A percentile compares a stretch with the other conserved stretches of the same genome.
Conservation (phyloP, 371 early-diverging fungal genomes). For the Mortierella sp. region DNA sequence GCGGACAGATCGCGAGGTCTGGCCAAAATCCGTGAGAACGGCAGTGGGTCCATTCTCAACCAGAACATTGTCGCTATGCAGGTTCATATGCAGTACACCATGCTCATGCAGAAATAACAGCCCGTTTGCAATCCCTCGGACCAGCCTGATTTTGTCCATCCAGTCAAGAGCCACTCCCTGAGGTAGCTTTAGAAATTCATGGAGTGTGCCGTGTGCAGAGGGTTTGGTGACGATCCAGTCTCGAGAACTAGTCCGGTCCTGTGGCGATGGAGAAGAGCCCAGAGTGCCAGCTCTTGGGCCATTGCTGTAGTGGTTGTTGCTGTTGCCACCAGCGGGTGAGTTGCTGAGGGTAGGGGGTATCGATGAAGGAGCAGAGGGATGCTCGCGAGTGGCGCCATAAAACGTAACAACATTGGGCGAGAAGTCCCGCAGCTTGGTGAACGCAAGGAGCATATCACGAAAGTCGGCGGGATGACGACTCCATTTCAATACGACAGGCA, state of each 20-base stretch:
- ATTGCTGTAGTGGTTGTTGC: constrained; percentile 8
- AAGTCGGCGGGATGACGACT: constrained; percentile 44
- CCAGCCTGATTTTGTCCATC: constrained; percentile 48
- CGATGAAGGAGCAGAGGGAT: constrained; percentile 23
- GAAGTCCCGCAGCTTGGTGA: constrained; percentile 32
- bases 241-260: constrained; percentile 10
- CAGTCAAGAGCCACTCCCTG: constrained; percentile 47
- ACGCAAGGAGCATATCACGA: constrained; percentile 44
- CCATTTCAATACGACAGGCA: constrained; percentile 44
- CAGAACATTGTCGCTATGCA: constrained; percentile 49
- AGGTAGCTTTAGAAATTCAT: constrained; percentile 43
- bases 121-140: constrained; percentile 48
- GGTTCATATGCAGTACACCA: constrained; percentile 45
- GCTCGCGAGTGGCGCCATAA: constrained; percentile 49
- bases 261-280: constrained; percentile 23
- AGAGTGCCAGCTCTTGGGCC: constrained; percentile 23
- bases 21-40: constrained; percentile 46
- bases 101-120: constrained; percentile 42
- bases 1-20: constrained; percentile 31
- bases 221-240: constrained; percentile 53
- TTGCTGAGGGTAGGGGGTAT: not conserved
- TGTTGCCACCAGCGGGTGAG: not conserved
- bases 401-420: constrained; percentile 38
- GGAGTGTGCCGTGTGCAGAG: constrained; percentile 42
- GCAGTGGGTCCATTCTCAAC: constrained; percentile 43